Base-by-base conservation (phyloP, 371 early-diverging fungal species). In the Cokeromyces recurvatus region DNA sequence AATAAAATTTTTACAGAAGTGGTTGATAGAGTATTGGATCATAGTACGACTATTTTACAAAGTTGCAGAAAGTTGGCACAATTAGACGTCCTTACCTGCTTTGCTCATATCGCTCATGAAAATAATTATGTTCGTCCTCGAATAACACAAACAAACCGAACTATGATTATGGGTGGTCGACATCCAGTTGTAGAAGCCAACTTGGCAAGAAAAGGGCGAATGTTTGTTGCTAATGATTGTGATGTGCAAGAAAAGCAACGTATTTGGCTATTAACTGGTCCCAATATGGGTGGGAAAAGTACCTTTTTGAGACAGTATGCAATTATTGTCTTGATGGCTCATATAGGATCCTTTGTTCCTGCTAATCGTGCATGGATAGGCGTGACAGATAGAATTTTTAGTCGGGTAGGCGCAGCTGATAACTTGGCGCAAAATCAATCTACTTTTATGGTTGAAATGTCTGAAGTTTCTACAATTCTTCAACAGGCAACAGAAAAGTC, bases 371-470 rank as follows among this genome's bases (percentile, higher is more conserved):
- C 95, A 0, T 59, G 62, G 19, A 68, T 98, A 35, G 93, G 95
- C 0, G 71, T 98, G 1, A 88, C 93, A 2, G 95, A 98, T 62
- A 76, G 82, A 24, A 80, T 99, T 20, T 92, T 91, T 57, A 84
- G 95, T 21, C 81, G 99, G 38, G 63, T 83, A n/a, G 91, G 91
- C 0, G 82, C 86, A 1, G 78, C 84, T 5, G 91, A 91, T 48
- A 86, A 88, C 53, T 56, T 90, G 14, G 84, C 86, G 4, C 80
- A 80, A 37, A 84, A 93, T 25, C 89, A 92, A 47, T 95, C 96
- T 4, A 98, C 99, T 0, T 99, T 99, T 65, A 95, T 98, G 94
- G 89, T 94, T 7, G 99, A 99, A 71, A 99, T 99, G 99, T 64
- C 71, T 10, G 99, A 99, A 65, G 90, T 95, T 0, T 91, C 95